Percentiles rank a stretch among this genome's conserved stretches.
phyloP scores from a whole-genome alignment of 352 stramenopile species.

The Phytophthora sojae region DNA sequence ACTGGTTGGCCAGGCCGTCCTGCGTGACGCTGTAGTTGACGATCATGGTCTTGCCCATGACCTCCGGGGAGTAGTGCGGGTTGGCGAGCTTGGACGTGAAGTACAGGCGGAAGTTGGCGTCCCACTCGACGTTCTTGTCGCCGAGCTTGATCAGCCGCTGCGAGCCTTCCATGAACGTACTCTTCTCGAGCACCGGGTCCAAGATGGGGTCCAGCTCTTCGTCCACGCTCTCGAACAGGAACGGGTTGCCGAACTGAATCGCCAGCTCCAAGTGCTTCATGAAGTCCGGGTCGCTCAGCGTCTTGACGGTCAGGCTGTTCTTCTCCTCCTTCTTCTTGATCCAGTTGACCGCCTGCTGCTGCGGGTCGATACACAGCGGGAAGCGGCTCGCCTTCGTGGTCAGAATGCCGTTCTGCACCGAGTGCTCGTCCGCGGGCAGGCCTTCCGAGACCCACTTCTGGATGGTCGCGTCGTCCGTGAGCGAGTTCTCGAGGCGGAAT shows the following conservation, averaged over 20 bases:
- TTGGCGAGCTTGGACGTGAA: slow-evolving; percentile 96
- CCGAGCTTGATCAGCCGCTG: slow-evolving; percentile 93
- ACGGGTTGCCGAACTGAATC: slow-evolving; percentile 96
- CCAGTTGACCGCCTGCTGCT: slow-evolving; percentile 96
- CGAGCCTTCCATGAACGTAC: slow-evolving; percentile 91
- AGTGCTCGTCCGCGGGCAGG: slow-evolving; percentile 94
- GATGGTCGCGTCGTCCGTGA: slow-evolving; percentile 94
- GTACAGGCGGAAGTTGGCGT: slow-evolving; percentile 93
- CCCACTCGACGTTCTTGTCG: slow-evolving; percentile 96
- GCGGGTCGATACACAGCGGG: slow-evolving; percentile 95
- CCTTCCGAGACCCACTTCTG: slow-evolving; percentile 96
- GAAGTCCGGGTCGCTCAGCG: slow-evolving; percentile 93
- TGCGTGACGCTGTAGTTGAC: slow-evolving; percentile 97
- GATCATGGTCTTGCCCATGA: slow-evolving; percentile 97
- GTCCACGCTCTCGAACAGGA: slow-evolving; percentile 95
- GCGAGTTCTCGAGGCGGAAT: slow-evolving; percentile 91
- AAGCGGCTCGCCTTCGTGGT: slow-evolving; percentile 95
- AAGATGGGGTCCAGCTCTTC: slow-evolving; percentile 96
- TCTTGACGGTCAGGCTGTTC: slow-evolving; percentile 94
- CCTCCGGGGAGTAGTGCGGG: slow-evolving; percentile 94
- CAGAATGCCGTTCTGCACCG: slow-evolving; percentile 96
- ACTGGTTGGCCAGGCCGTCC: slow-evolving; percentile 92
- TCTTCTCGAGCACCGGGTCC: slow-evolving; percentile 94
- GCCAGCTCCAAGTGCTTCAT: slow-evolving; percentile 96
- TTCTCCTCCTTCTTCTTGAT: slow-evolving; percentile 97